These are phyloP conservation scores for Annulohypoxylon nitens DNA, from an alignment of 495 filamentous ascomycete genomes.

Conservation along the genomic window DNA sequence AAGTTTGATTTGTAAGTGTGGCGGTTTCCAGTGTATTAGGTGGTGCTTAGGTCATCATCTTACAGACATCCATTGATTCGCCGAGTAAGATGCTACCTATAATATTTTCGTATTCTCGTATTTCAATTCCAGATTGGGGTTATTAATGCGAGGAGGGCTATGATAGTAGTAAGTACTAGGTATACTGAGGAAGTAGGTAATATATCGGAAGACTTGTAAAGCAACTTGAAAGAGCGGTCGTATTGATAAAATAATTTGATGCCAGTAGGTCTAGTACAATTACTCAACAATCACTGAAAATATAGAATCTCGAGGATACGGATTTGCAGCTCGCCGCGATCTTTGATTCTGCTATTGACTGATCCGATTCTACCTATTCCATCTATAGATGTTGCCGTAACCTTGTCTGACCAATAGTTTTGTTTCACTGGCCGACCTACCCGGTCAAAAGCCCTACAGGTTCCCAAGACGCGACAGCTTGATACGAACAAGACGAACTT, in stretches of 20 bases:
- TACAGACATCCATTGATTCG: not conserved
- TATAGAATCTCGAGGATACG: not conserved
- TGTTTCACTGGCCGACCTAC: constrained; percentile 9
- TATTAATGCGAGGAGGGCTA: not conserved
- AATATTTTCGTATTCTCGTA: not conserved
- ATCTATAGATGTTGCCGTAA: constrained; percentile 33
- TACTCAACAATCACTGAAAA: not conserved
- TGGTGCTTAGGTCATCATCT: not conserved
- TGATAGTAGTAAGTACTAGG: not conserved
- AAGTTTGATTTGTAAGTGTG: too few species aligned
- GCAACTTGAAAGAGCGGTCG: not conserved
- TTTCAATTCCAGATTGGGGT: not conserved
- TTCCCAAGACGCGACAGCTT: constrained; percentile 7
- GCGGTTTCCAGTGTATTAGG: not conserved
- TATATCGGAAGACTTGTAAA: not conserved
- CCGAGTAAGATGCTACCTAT: not conserved
- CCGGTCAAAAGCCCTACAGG: constrained; percentile 6
- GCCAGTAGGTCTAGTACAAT: not conserved
- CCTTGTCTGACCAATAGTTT: constrained; percentile 19
- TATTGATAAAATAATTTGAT: not conserved
- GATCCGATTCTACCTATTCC: constrained; percentile 15
- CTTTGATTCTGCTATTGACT: constrained; percentile 13
- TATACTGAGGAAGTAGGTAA: not conserved
- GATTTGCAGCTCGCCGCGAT: constrained; percentile 22
- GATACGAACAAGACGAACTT: constrained; percentile 4